Evolutionary conservation across 2,329 filamentous ascomycete species (phyloP).

Genomic region (Pestalotiopsis fici): DNA sequence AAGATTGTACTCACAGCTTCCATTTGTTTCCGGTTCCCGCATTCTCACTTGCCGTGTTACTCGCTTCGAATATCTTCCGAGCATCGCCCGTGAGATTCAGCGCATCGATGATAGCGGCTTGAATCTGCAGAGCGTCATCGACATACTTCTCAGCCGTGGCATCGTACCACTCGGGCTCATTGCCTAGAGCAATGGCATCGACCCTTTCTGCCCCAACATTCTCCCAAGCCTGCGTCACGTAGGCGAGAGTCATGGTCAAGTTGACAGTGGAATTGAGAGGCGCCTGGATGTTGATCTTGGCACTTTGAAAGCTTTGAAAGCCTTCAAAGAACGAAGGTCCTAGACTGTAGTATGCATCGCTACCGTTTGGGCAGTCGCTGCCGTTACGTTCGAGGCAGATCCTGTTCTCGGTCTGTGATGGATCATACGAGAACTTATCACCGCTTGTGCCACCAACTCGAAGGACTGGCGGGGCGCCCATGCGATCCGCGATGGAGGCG

Average conservation of each 20-base stretch:
- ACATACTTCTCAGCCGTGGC: conserved; percentile 3
- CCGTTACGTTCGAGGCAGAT: neutral
- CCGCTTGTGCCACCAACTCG: conserved; percentile 14
- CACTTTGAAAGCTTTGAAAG: conserved; percentile 9
- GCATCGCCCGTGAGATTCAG: conserved; percentile 7
- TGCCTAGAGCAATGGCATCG: conserved; percentile 12
- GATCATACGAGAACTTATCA: conserved; percentile 11
- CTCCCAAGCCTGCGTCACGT: conserved; percentile 3
- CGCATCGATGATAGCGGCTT: conserved; percentile 8
- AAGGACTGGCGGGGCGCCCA: conserved; percentile 6
- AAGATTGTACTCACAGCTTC: neutral
- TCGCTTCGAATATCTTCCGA: conserved; percentile 8
- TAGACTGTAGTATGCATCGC: conserved; percentile 2
- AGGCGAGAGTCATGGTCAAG: conserved; percentile 9
- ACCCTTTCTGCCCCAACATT: neutral
- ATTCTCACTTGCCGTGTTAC: conserved; percentile 1
- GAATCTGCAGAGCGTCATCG: neutral
- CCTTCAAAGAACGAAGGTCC: conserved; percentile 11
- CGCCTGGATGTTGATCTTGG: conserved; percentile 11
- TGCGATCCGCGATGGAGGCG: conserved; percentile 1
- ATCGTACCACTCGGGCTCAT: conserved; percentile 14
- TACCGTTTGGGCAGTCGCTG: conserved; percentile 8
- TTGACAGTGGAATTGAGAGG: conserved; percentile 3
- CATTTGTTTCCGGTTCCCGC: neutral
- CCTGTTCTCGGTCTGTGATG: conserved; percentile 3